phyloP scores from a whole-genome alignment of 495 filamentous ascomycete genomes.

The Xylaria scruposa region DNA sequence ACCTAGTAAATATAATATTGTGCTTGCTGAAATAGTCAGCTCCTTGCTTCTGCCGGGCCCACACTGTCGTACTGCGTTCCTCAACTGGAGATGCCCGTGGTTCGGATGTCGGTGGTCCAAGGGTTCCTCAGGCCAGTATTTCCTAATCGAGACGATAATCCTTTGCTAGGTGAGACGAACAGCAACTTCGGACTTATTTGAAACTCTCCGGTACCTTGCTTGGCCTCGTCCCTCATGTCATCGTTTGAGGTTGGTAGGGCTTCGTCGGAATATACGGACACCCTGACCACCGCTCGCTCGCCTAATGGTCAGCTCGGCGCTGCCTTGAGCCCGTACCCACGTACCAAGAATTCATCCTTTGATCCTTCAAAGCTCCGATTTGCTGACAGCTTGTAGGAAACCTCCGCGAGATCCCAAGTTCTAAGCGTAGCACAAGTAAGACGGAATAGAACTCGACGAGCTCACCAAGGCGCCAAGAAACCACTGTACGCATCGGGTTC shows the following conservation, averaged over 20 bases:
- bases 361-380: conserved; percentile 6
- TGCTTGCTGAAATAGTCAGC: neutral
- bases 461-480: conserved; percentile 1
- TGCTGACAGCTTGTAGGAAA: conserved; percentile 4
- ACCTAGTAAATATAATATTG: neutral
- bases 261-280: conserved; percentile 24
- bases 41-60: neutral
- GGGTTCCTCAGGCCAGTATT: neutral
- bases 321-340: conserved; percentile 13
- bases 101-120: conserved; percentile 13
- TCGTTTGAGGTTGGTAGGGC: conserved; percentile 10
- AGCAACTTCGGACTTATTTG: conserved; percentile 18
- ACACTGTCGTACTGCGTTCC: neutral
- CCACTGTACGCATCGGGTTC: conserved; percentile 6
- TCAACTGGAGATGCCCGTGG: conserved; percentile 3
- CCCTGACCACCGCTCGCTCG: neutral
- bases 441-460: conserved; percentile 1
- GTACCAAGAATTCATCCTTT: conserved; percentile 21
- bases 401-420: conserved; percentile 3
- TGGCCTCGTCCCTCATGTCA: neutral
- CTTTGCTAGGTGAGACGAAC: conserved; percentile 21
- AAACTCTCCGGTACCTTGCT: conserved; percentile 16
- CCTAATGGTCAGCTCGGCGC: conserved; percentile 9
- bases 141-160: conserved; percentile 11
- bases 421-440: conserved; percentile 4